Conservation (phyloP, 129 eudicot species). For the Cynara cardunculus region DNA sequence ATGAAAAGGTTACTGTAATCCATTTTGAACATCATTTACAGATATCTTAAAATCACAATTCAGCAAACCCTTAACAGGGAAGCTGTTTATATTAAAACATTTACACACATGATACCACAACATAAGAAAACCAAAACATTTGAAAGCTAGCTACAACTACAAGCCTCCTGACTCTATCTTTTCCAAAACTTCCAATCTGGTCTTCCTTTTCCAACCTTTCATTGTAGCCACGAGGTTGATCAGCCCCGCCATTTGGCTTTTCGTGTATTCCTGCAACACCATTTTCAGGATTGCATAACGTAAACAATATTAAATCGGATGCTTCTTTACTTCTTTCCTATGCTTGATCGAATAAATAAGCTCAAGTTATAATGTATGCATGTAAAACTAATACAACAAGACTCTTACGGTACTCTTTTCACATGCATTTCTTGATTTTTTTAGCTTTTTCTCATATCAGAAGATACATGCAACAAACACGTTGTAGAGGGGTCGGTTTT, state of each 20-base stretch:
- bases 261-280: conserved; percentile 71
- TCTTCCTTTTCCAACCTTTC: conserved; percentile 98
- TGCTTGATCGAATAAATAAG: too few relatives aligned
- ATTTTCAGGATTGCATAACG: neutral
- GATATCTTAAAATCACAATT: conserved; percentile 17
- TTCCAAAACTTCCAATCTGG: conserved; percentile 83
- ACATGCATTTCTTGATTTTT: too few relatives aligned
- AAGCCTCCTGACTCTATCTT: conserved; percentile 62
- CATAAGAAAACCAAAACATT: neutral
- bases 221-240: conserved; percentile 91
- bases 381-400: too few relatives aligned
- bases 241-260: conserved; percentile 77
- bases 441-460: too few relatives aligned
- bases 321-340: too few relatives aligned
- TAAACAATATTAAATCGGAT: too few relatives aligned
- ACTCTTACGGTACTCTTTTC: too few relatives aligned
- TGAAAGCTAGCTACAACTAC: conserved; percentile 24
- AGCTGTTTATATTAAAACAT: conserved; percentile 25
- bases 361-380: too few relatives aligned
- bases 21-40: conserved; percentile 27
- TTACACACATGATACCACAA: neutral
- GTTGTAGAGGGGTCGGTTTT: too few relatives aligned
- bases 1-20: conserved; percentile 7
- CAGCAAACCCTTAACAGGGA: conserved; percentile 26
- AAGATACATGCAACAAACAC: too few relatives aligned